These are phyloP conservation scores for Marchantia paleacea DNA, from an alignment of 225 moss, liverwort and hornwort species.

Conservation along the genomic window DNA sequence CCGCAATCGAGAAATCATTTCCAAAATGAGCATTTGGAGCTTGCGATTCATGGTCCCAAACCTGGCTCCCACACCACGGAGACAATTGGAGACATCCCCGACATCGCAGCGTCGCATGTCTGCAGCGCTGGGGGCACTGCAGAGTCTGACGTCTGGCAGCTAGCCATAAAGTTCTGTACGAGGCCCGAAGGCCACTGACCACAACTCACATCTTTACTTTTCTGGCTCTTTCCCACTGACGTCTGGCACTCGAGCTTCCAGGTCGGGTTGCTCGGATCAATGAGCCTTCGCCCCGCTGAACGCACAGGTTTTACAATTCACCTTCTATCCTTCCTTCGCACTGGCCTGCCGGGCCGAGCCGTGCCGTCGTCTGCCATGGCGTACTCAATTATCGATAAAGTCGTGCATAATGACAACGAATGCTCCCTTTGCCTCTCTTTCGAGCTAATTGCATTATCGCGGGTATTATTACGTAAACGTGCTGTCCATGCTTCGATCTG, in stretches of 20 bases:
- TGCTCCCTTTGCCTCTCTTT: not conserved
- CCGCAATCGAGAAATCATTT: not conserved
- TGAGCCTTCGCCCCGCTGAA: too few relatives aligned
- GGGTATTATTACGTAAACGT: not conserved
- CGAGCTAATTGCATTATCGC: not conserved
- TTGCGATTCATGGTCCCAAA: not conserved
- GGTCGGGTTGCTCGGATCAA: too few relatives aligned
- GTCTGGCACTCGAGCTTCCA: not conserved
- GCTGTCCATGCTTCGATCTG: not conserved
- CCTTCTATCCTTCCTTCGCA: not conserved
- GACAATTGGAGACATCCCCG: not conserved
- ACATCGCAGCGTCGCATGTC: not conserved
- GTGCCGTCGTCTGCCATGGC: not conserved
- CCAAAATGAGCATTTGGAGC: not conserved
- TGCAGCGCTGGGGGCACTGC: not conserved
- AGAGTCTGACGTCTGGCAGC: not conserved
- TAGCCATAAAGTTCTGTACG: not conserved
- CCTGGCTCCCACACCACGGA: not conserved
- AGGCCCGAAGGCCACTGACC: not conserved
- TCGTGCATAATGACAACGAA: not conserved
- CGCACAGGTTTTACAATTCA: not conserved
- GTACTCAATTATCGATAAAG: not conserved
- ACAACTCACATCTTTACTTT: not conserved
- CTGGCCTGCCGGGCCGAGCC: not conserved
- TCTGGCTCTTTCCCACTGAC: not conserved